A percentile compares a stretch with the other conserved stretches of the same genome.
These are phyloP conservation scores for Fomitopsis schrenkii DNA, from an alignment of 1,284 basidiomycete species.

Conservation along the genomic window DNA sequence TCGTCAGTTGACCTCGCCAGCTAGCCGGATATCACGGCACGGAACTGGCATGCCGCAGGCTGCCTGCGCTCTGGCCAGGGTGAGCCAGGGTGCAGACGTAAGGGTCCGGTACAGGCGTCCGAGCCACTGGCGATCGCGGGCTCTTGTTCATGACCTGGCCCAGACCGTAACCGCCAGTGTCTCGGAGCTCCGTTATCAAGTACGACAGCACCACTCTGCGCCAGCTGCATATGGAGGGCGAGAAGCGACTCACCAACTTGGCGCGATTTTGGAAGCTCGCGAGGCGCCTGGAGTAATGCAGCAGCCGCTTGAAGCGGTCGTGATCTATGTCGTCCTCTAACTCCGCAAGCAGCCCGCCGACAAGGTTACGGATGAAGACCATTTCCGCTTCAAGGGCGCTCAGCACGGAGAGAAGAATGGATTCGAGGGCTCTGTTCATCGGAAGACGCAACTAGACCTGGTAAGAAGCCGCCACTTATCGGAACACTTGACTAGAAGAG, in stretches of 20 bases:
- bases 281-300: conserved; percentile 87
- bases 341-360: conserved; percentile 85
- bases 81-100: not conserved
- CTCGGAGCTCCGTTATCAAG: conserved; percentile 1
- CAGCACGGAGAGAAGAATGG: conserved; percentile 82
- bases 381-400: conserved; percentile 92
- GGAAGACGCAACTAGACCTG: conserved; percentile 13
- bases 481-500: conserved; percentile 4
- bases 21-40: not conserved
- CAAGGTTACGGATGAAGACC: conserved; percentile 84
- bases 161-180: not conserved
- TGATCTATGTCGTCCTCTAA: conserved; percentile 92
- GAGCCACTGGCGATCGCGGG: not conserved
- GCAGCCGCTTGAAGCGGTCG: conserved; percentile 84
- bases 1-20: conserved; percentile 1
- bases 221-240: not conserved
- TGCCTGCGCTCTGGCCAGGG: not conserved
- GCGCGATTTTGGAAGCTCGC: conserved; percentile 87
- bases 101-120: not conserved
- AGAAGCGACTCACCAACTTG: conserved; percentile 48
- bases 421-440: conserved; percentile 75
- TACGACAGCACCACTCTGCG: conserved; percentile 11
- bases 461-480: conserved; percentile 13
- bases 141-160: not conserved
- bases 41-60: not conserved